These are phyloP conservation scores for Stachybotrys chlorohalonatus DNA, from an alignment of 2,329 filamentous ascomycete species.

Conservation along the genomic window DNA sequence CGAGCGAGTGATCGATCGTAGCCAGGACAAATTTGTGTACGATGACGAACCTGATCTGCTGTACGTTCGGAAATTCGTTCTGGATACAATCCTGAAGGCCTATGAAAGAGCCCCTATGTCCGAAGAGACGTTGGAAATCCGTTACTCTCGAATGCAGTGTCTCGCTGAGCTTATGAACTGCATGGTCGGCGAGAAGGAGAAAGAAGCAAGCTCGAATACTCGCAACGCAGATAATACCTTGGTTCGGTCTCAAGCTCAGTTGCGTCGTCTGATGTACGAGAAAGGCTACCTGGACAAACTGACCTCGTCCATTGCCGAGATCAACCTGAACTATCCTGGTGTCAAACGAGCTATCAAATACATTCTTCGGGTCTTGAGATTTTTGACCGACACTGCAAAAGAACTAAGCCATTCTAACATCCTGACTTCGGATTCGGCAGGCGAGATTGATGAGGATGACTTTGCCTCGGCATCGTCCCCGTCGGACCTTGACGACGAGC, in stretches of 20 bases:
- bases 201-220: constrained; percentile 38
- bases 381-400: constrained; percentile 79
- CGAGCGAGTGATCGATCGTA: constrained; percentile 57
- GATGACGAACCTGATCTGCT: constrained; percentile 78
- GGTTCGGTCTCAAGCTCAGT: constrained; percentile 63
- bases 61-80: constrained; percentile 88
- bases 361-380: constrained; percentile 81
- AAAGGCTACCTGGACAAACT: constrained; percentile 88
- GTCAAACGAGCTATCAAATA: constrained; percentile 95
- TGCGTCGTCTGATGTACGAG: constrained; percentile 95
- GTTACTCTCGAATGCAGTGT: constrained; percentile 80
- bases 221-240: constrained; percentile 29
- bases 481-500: constrained; percentile 76
- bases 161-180: constrained; percentile 87
- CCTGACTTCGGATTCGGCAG: constrained; percentile 55
- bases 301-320: constrained; percentile 86
- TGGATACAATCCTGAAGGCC: constrained; percentile 85
- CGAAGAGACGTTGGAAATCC: constrained; percentile 69
- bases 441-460: constrained; percentile 70
- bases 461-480: constrained; percentile 81
- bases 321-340: constrained; percentile 88
- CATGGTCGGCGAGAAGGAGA: constrained; percentile 77
- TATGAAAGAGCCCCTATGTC: constrained; percentile 82
- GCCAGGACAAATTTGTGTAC: constrained; percentile 49
- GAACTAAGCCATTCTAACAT: constrained; percentile 75